phyloP scores from a whole-genome alignment of 768 basidiomycete species.

The Chalciporus piperatus region DNA sequence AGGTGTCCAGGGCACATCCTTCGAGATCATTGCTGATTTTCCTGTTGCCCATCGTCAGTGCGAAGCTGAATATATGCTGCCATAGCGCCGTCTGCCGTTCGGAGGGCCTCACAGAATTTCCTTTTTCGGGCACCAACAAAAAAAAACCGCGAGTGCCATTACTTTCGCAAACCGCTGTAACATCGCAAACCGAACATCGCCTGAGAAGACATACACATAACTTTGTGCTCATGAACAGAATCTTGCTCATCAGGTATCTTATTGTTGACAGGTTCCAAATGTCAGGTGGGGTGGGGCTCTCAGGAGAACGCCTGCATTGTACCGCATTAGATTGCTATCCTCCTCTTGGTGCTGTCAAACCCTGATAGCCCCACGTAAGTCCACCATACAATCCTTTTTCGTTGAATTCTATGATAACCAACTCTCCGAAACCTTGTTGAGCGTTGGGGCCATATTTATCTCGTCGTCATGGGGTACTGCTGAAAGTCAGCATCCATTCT shows the following conservation, averaged over 20 bases:
- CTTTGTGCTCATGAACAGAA: conserved; percentile 16
- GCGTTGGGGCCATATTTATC: conserved; percentile 10
- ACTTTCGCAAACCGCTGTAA: no score
- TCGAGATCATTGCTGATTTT: no score
- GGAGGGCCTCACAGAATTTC: no score
- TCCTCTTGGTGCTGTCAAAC: no score
- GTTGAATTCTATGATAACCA: conserved; percentile 14
- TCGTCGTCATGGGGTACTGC: conserved; percentile 16
- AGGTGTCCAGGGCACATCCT: no score
- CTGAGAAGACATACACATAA: conserved; percentile 15
- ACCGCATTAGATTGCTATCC: no score
- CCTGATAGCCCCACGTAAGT: conserved; percentile 30
- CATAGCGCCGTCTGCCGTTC: no score
- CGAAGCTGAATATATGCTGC: no score
- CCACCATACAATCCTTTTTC: conserved; percentile 8
- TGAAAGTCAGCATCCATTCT: not conserved
- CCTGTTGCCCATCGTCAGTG: no score
- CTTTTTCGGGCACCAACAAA: no score
- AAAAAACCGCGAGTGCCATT: no score
- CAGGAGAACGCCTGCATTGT: conserved; percentile 7
- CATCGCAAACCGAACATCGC: conserved; percentile 6
- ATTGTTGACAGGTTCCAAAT: conserved; percentile 27
- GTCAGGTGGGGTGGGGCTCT: conserved; percentile 13
- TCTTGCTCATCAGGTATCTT: conserved; percentile 23
- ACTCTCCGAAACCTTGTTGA: conserved; percentile 1